Evolutionary conservation across 2,329 filamentous ascomycete species (phyloP).

Genomic region (Alternaria sp.): DNA sequence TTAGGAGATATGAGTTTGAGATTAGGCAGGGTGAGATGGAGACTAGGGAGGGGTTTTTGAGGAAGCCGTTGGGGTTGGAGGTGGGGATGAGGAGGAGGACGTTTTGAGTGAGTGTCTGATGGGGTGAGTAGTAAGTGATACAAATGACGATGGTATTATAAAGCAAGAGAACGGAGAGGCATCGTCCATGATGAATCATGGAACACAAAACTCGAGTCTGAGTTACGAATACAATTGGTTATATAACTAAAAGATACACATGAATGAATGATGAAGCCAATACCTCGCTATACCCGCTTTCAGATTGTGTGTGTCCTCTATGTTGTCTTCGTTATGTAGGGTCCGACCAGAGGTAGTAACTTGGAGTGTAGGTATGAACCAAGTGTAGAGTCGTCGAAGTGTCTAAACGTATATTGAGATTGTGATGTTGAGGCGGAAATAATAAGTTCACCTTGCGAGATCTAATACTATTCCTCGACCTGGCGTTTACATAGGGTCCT

Average conservation of each 20-base stretch:
- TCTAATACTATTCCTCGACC: neutral
- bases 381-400: neutral
- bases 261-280: too few relatives aligned
- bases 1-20: constrained; percentile 66
- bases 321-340: too few relatives aligned
- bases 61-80: constrained; percentile 75
- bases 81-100: constrained; percentile 65
- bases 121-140: too few relatives aligned
- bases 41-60: constrained; percentile 79
- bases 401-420: neutral
- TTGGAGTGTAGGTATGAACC: neutral
- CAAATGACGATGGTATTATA: too few relatives aligned
- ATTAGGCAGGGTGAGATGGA: constrained; percentile 66
- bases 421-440: neutral
- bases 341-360: neutral
- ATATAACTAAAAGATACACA: too few relatives aligned
- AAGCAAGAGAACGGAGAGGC: too few relatives aligned
- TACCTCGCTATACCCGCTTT: too few relatives aligned
- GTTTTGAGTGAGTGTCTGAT: neutral
- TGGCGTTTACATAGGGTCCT: neutral
- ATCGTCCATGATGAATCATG: too few relatives aligned
- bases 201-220: too few relatives aligned
- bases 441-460: neutral
- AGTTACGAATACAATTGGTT: too few relatives aligned
- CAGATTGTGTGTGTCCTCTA: too few relatives aligned